Evolutionary conservation across 352 stramenopile species (phyloP), one percentile per base, ranked within the genome.

Genomic region (Phytophthora podocarpi): DNA sequence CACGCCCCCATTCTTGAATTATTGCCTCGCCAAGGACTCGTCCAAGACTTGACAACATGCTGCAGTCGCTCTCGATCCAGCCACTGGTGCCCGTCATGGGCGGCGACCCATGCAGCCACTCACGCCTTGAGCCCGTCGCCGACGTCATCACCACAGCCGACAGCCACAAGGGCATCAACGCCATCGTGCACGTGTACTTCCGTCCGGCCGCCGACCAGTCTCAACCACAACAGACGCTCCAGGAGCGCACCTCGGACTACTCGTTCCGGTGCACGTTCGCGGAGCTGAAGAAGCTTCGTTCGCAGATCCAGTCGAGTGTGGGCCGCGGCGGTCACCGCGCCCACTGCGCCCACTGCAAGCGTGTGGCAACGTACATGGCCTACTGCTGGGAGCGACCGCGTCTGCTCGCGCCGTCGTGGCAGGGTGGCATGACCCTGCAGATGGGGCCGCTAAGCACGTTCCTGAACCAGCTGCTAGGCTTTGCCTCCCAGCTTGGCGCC

Each of bases 381-480:
- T 68, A 70, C 46, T 76, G 68, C 49, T 76, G 67, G 67, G 67
- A 76, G 13, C 63, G 67, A 12, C 67, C 64, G 20, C 67, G 67
- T 32, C 53, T 76, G 32, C 64, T 76, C 2, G 41, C 62, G 18
- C 68, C 62, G 32, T 70, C 63, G 15, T 76, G 68, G 68, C 59
- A 76, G 31, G 68, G 68, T 24, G 59, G 58, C 31, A 71, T 71
- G 41, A 65, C 51, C 16, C 53, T 76, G 58, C 63, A 76, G 43
- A 70, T 63, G 40, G 67, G 70, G 20, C 55, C 64, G 28, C 54
- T 73, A 37, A 60, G 24, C 4, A 43, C 35, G 18, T 76, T 76
- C 59, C 54, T 76, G 49, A 76, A 76, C 53, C 68, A 73, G 20
- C 40, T 76, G 30, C 24, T 76, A 42, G 37, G 34, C 27, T 67